A percentile compares a stretch with the other conserved stretches of the same genome.
phyloP scores from a whole-genome alignment of 176 grass and related monocot species.

The Eragrostis curvula region DNA sequence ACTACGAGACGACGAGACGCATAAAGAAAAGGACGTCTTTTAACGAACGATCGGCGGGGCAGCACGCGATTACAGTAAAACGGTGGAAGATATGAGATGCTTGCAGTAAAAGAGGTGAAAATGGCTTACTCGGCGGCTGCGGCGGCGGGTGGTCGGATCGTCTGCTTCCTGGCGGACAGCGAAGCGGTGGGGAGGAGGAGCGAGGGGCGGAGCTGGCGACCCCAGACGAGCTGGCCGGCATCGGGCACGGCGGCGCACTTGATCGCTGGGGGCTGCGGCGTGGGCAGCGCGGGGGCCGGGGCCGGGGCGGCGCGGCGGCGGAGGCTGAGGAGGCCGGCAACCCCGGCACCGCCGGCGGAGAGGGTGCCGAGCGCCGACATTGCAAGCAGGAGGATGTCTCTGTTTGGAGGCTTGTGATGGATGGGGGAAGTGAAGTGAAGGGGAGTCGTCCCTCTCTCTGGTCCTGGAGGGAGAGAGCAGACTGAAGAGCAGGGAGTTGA shows the following conservation, averaged over 20 bases:
- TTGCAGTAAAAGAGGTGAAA: too few species aligned
- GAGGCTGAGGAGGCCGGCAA: conserved; percentile 61
- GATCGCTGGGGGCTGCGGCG: conserved; percentile 21
- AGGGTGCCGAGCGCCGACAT: conserved; percentile 74
- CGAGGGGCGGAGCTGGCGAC: conserved; percentile 74
- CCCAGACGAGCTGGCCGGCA: conserved; percentile 70
- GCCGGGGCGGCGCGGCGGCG: conserved; percentile 32
- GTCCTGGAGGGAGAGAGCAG: too few species aligned
- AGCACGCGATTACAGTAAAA: background rate
- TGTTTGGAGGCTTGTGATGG: too few species aligned
- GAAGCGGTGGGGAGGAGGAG: conserved; percentile 53
- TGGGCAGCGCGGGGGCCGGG: background rate
- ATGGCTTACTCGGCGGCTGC: conserved; percentile 51
- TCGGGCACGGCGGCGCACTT: conserved; percentile 43
- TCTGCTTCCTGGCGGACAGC: conserved; percentile 2
- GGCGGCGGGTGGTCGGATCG: conserved; percentile 42
- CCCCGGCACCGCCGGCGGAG: conserved; percentile 46
- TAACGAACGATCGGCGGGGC: background rate
- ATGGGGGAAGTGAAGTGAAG: too few species aligned
- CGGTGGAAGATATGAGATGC: too few species aligned
- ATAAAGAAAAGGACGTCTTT: too few species aligned
- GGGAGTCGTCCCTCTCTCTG: too few species aligned
- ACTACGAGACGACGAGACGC: too few species aligned
- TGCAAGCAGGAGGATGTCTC: background rate
- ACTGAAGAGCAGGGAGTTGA: too few species aligned